A percentile compares a stretch with the other conserved stretches of the same genome.
phyloP scores from a whole-genome alignment of 2,329 filamentous ascomycete genomes.

The Talaromyces sp. region DNA sequence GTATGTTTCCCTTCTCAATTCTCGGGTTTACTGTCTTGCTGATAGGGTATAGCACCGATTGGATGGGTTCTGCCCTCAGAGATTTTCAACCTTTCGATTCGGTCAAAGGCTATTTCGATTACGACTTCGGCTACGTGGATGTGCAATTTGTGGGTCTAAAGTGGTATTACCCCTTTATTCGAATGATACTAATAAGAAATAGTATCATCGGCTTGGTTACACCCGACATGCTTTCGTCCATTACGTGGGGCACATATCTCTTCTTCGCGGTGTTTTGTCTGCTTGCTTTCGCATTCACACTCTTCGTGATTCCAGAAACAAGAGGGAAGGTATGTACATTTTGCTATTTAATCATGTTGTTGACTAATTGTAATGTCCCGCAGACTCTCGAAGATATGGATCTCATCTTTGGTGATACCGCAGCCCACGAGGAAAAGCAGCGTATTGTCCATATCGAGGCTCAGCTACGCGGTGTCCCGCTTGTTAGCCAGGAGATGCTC shows the following conservation, averaged over 20 bases:
- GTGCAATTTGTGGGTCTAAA: conserved; percentile 36
- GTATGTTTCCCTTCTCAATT: conserved; percentile 21
- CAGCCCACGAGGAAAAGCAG: conserved; percentile 37
- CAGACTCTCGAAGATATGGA: conserved; percentile 58
- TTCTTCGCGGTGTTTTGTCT: conserved; percentile 40
- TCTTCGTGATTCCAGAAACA: conserved; percentile 37
- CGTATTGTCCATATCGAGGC: conserved; percentile 40
- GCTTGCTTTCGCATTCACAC: conserved; percentile 34
- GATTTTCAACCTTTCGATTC: conserved; percentile 38
- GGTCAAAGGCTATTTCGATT: conserved; percentile 39
- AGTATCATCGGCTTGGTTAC: conserved; percentile 37
- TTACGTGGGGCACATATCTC: conserved; percentile 40
- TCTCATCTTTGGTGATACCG: conserved; percentile 42
- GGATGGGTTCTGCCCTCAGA: conserved; percentile 41
- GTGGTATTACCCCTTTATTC: not conserved
- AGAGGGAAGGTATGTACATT: conserved; percentile 31
- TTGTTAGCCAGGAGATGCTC: conserved; percentile 22
- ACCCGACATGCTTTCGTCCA: conserved; percentile 37
- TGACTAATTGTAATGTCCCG: not conserved
- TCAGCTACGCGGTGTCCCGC: conserved; percentile 30
- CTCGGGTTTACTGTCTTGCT: not conserved
- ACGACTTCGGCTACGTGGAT: conserved; percentile 40
- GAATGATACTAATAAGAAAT: not conserved
- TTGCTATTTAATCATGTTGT: not conserved
- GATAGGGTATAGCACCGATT: conserved; percentile 29